Conservation (phyloP, 345 rosid genomes). For the Microcos paniculata region DNA sequence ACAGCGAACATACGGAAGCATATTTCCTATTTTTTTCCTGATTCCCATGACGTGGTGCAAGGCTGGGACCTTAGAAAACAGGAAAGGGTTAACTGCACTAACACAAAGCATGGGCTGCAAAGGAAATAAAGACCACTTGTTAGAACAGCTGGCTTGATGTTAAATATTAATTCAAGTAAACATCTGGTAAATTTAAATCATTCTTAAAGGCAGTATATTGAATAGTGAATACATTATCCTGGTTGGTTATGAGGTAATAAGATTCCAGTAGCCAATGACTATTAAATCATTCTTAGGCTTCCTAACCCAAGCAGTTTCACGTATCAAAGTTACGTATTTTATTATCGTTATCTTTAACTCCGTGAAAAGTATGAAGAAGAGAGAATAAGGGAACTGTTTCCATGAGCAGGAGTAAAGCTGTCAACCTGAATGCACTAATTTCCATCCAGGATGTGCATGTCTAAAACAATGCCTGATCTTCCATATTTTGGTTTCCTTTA, state of each 20-base stretch:
- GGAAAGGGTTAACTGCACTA: conserved; percentile 91
- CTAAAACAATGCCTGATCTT: background rate
- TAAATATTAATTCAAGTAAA: background rate
- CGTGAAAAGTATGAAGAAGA: background rate
- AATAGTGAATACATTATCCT: background rate
- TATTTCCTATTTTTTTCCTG: conserved; percentile 69
- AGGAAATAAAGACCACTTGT: conserved; percentile 14
- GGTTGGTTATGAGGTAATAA: background rate
- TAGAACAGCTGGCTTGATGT: conserved; percentile 18
- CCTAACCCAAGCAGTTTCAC: conserved; percentile 6
- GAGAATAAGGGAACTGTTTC: background rate
- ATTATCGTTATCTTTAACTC: background rate
- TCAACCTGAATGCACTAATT: background rate
- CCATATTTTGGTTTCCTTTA: background rate
- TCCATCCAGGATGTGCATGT: background rate
- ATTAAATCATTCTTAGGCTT: conserved; percentile 1
- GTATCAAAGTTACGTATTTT: background rate
- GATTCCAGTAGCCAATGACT: background rate
- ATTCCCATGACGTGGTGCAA: conserved; percentile 68
- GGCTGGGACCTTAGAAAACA: conserved; percentile 89
- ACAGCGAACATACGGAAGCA: conserved; percentile 89
- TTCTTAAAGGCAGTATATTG: background rate
- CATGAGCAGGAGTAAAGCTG: background rate
- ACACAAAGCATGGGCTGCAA: conserved; percentile 37
- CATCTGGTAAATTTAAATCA: background rate